These are phyloP conservation scores for Chrysoporthe cubensis DNA, from an alignment of 2,329 filamentous ascomycete species.

Conservation along the genomic window DNA sequence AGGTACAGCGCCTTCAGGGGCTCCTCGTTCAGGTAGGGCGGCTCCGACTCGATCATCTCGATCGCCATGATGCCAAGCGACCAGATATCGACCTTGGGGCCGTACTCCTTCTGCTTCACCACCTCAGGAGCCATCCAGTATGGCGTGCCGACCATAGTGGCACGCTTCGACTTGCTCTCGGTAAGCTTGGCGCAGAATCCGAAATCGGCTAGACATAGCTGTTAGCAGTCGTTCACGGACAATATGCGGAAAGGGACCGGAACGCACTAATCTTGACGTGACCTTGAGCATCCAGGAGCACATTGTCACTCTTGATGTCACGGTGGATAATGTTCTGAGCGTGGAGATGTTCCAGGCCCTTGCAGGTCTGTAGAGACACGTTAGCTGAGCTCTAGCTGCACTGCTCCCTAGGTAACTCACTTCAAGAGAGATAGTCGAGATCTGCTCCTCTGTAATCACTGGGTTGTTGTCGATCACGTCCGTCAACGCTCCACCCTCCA, in stretches of 20 bases:
- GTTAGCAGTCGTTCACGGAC: constrained; percentile 34
- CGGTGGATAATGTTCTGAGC: constrained; percentile 96
- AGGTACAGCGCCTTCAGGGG: constrained; percentile 96
- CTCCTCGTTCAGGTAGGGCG: constrained; percentile 96
- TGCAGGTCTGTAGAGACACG: constrained; percentile 73
- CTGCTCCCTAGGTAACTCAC: constrained; percentile 54
- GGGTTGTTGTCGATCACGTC: constrained; percentile 99
- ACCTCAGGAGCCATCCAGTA: constrained; percentile 99
- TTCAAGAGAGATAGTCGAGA: constrained; percentile 95
- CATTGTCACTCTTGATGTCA: constrained; percentile 99
- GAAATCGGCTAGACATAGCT: constrained; percentile 77
- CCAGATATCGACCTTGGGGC: constrained; percentile 98
- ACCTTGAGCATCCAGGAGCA: constrained; percentile 88
- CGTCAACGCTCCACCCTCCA: constrained; percentile 96
- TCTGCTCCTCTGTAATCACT: constrained; percentile 93
- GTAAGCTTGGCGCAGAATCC: constrained; percentile 99
- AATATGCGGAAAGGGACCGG: background rate
- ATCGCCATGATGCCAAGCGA: constrained; percentile 99
- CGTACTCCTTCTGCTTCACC: constrained; percentile 99
- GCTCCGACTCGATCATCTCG: constrained; percentile 99
- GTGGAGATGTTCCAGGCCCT: constrained; percentile 91
- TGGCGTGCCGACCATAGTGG: constrained; percentile 98
- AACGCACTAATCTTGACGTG: constrained; percentile 96
- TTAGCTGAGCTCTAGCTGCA: constrained; percentile 4
- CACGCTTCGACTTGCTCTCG: constrained; percentile 93